A percentile compares a stretch with the other conserved stretches of the same genome.
Conservation (phyloP, 495 filamentous ascomycete species). For the Neurospora tetraspora region DNA sequence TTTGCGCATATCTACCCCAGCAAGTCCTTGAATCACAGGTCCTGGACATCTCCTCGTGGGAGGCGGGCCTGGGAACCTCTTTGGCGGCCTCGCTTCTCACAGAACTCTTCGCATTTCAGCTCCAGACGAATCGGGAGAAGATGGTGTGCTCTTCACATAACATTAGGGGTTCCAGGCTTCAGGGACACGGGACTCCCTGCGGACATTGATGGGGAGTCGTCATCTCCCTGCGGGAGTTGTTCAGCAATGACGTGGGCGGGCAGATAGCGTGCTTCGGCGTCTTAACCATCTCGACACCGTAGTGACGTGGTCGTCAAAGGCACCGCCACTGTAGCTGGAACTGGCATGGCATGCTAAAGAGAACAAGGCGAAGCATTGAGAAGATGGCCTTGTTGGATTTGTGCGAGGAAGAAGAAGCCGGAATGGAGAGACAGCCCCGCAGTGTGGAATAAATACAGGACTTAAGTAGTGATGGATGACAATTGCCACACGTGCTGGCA, state of each 20-base stretch:
- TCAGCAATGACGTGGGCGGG: neutral
- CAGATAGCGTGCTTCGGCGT: neutral
- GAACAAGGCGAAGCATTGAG: no score
- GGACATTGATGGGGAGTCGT: neutral
- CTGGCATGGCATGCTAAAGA: neutral
- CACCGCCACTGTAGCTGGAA: neutral
- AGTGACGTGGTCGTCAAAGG: no score
- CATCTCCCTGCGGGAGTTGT: neutral
- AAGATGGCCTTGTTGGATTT: no score
- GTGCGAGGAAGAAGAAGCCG: no score
- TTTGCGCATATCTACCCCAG: neutral
- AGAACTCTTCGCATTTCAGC: neutral
- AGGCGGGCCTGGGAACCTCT: neutral
- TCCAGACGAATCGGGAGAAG: neutral
- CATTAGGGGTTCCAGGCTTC: neutral
- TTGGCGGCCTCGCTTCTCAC: neutral
- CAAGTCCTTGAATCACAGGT: neutral
- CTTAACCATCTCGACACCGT: neutral
- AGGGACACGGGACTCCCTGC: neutral
- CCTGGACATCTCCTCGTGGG: neutral
- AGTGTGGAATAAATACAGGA: no score
- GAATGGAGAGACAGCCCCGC: no score
- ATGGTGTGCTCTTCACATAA: neutral
- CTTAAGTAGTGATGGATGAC: no score
- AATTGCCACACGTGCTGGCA: no score